Base-by-base conservation (phyloP, 2,329 filamentous ascomycete genomes). In the Tricladium varicosporioides region DNA sequence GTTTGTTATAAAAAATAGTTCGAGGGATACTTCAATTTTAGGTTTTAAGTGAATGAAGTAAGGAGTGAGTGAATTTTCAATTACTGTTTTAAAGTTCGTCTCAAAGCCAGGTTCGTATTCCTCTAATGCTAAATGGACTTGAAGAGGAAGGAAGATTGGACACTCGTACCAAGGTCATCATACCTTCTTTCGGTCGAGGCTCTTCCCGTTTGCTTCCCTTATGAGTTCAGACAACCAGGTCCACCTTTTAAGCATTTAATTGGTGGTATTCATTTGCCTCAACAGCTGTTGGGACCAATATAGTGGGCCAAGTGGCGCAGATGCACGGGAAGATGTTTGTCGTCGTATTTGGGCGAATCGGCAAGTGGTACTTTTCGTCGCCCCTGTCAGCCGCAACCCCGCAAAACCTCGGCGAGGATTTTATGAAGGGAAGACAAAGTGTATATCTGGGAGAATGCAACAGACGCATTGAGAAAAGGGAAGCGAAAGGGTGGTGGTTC, bases 281-380 rank as follows among this genome's bases (percentile, higher is more conserved):
- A 40, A 13, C n/a, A 40, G 11, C 4, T 2, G 36, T 40, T 4
- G 36, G 45, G 45, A 16, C 16, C 15, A 47, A 47, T 47, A 47
- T 47, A 22, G 45, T 18, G 45, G 16, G 10, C 19, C 16, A 27
- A 18, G n/a, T 47, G 45, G 45, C 45, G 45, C 16, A 47, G 45
- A 18, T 44, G 42, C 42, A 15, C 18, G n/a, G 42, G 4, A 27
- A 27, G 22, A 27, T 3, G 15, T 19, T 18, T 47, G n/a, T 47
- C n/a, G n/a, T 47, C 45, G 45, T 47, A 47, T 47, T 47, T 47
- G 45, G 22, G 22, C 45, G 45, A 47, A 47, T 47, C 45, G 13
- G 45, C 11, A 8, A 47, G 45, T 11, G 36, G 9, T 40, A 10
- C 36, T 40, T 40, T 13, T n/a, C 5, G 36, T 27, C 22, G 22